A percentile compares a stretch with the other conserved stretches of the same genome.
These are phyloP conservation scores for Plasmodium fragile DNA, from an alignment of 169 alveolate genomes.

Conservation along the genomic window DNA sequence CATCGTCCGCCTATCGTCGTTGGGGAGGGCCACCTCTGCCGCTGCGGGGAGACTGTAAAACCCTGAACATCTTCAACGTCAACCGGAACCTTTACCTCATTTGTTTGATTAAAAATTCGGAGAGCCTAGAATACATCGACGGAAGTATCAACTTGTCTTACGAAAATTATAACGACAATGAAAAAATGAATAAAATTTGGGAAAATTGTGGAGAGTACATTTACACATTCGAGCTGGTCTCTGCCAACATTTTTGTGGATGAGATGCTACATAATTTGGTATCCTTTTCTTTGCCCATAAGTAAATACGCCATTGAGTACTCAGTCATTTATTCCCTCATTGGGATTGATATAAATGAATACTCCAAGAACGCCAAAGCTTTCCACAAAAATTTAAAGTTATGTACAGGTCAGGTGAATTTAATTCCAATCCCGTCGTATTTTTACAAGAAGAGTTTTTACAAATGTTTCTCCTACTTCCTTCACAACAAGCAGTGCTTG, in stretches of 20 bases:
- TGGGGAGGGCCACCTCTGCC: background rate
- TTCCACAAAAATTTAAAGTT: constrained; percentile 62
- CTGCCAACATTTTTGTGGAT: constrained; percentile 85
- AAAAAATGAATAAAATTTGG: constrained; percentile 84
- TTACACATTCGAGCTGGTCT: constrained; percentile 83
- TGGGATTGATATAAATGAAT: constrained; percentile 60
- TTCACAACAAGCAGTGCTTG: constrained; percentile 43
- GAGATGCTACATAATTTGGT: constrained; percentile 87
- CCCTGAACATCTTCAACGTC: constrained; percentile 26
- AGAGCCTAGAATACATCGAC: constrained; percentile 86
- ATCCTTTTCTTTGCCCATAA: constrained; percentile 83
- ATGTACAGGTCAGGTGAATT: constrained; percentile 40
- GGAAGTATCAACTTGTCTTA: constrained; percentile 82
- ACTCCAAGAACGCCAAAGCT: constrained; percentile 32
- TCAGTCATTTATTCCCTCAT: constrained; percentile 78
- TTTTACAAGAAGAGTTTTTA: constrained; percentile 66
- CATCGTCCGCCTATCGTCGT: background rate
- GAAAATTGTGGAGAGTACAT: constrained; percentile 87
- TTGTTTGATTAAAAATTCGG: constrained; percentile 82
- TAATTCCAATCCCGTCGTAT: constrained; percentile 67
- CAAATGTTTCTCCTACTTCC: constrained; percentile 65
- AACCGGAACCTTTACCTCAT: constrained; percentile 68
- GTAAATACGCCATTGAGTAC: constrained; percentile 81
- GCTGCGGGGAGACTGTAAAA: background rate
- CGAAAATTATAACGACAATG: constrained; percentile 80